phyloP scores from a whole-genome alignment of 2,329 filamentous ascomycete species.

The Coniochaeta hoffmannii region DNA sequence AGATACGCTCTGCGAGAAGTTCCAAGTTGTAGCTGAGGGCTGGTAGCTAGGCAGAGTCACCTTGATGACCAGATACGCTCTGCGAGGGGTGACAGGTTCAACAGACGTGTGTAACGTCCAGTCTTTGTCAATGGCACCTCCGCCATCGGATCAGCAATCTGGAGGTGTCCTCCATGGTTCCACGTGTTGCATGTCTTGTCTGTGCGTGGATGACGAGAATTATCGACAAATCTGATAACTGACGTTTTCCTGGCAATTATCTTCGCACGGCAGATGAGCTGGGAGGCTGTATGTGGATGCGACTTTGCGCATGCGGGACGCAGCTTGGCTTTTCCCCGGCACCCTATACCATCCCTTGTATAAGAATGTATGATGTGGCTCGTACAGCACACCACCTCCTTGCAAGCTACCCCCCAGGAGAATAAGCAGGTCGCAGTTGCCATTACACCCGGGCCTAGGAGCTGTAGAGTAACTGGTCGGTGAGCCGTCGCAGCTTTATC shows the following conservation, averaged over 20 bases:
- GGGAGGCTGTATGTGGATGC: background rate
- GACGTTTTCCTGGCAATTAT: background rate
- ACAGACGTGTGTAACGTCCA: background rate
- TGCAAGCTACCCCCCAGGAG: background rate
- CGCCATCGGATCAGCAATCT: background rate
- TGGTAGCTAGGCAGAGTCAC: background rate
- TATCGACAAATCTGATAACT: background rate
- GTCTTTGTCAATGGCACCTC: background rate
- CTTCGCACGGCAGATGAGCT: background rate
- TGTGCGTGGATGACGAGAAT: background rate
- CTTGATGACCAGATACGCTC: constrained; percentile 1
- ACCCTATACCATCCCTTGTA: no score
- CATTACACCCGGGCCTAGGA: background rate
- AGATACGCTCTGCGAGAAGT: constrained; percentile 1
- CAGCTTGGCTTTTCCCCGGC: background rate
- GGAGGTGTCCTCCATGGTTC: background rate
- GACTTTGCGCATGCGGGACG: background rate
- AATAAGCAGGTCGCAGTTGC: background rate
- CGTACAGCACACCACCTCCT: background rate
- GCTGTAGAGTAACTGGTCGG: background rate
- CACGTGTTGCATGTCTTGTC: background rate
- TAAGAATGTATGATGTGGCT: background rate
- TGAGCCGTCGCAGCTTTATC: background rate
- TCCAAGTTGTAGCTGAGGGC: background rate
- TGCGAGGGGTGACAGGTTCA: background rate